Conservation (phyloP, 2,329 filamentous ascomycete species). For the Blastomyces emzantsi region DNA sequence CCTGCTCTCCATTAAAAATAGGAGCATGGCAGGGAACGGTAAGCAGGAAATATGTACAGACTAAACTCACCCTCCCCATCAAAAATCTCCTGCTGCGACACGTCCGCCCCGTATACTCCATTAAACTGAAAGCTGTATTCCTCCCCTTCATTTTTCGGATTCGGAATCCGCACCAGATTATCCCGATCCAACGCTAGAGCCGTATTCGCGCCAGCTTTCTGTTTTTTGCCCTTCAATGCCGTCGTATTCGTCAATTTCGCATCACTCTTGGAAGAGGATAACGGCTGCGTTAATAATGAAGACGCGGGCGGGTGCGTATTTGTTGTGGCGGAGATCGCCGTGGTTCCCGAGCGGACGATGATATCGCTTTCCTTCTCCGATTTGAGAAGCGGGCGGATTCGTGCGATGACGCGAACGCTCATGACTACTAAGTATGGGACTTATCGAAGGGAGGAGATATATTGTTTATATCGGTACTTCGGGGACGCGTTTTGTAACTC, state of each 20-base stretch:
- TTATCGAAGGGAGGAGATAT: neutral
- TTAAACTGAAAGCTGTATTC: conserved; percentile 94
- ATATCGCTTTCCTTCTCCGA: conserved; percentile 79
- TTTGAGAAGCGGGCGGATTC: conserved; percentile 79
- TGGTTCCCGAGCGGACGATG: conserved; percentile 62
- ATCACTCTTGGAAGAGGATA: conserved; percentile 16
- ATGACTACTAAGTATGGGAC: conserved; percentile 17
- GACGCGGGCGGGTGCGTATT: neutral
- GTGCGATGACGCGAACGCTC: conserved; percentile 73
- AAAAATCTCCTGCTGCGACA: conserved; percentile 80
- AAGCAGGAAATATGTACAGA: neutral
- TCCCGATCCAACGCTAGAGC: conserved; percentile 41
- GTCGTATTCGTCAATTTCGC: conserved; percentile 13
- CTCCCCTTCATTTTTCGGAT: conserved; percentile 83
- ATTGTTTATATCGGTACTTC: neutral
- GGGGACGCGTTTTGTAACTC: neutral
- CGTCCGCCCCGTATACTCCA: conserved; percentile 72
- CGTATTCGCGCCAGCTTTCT: conserved; percentile 18
- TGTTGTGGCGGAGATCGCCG: neutral
- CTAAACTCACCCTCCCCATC: conserved; percentile 65
- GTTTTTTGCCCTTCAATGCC: conserved; percentile 21
- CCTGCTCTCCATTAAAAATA: neutral
- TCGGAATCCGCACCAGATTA: conserved; percentile 76
- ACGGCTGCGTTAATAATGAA: neutral
- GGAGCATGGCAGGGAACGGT: neutral